Percentiles rank a stretch among this genome's conserved stretches.
Conservation (phyloP, 352 stramenopile genomes). For the Bremia lactucae region DNA sequence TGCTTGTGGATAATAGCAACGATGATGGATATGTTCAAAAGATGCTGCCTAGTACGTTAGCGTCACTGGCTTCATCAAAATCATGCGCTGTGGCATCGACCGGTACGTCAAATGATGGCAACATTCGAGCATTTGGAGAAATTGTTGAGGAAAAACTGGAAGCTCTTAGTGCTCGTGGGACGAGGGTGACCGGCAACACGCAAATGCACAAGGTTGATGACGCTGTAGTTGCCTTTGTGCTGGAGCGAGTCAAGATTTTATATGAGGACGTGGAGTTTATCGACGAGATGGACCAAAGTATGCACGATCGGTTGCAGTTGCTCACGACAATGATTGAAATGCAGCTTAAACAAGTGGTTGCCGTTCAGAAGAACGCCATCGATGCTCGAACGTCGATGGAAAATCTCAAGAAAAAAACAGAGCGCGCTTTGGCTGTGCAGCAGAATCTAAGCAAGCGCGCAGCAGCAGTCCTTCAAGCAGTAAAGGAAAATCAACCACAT, state of each 20-base stretch:
- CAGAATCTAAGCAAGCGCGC: slow-evolving; percentile 69
- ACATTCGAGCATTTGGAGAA: slow-evolving; percentile 39
- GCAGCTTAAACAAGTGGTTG: slow-evolving; percentile 33
- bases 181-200: slow-evolving; percentile 54
- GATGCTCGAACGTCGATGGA: slow-evolving; percentile 26
- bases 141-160: slow-evolving; percentile 59
- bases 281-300: slow-evolving; percentile 56
- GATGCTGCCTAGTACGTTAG: slow-evolving; percentile 40
- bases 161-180: slow-evolving; percentile 36
- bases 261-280: slow-evolving; percentile 72
- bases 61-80: slow-evolving; percentile 39
- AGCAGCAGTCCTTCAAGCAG: slow-evolving; percentile 58
- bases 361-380: slow-evolving; percentile 28
- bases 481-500: slow-evolving; percentile 75
- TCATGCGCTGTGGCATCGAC: neutral
- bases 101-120: slow-evolving; percentile 9
- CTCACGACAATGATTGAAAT: slow-evolving; percentile 49
- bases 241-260: slow-evolving; percentile 65
- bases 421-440: slow-evolving; percentile 49
- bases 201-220: slow-evolving; percentile 55
- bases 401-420: slow-evolving; percentile 43
- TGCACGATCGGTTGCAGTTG: slow-evolving; percentile 45
- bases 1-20: slow-evolving; percentile 25
- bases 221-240: slow-evolving; percentile 56
- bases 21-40: slow-evolving; percentile 14